phyloP scores from a whole-genome alignment of 176 grass and related monocot genomes.

The Hsuehochloa calcarea region DNA sequence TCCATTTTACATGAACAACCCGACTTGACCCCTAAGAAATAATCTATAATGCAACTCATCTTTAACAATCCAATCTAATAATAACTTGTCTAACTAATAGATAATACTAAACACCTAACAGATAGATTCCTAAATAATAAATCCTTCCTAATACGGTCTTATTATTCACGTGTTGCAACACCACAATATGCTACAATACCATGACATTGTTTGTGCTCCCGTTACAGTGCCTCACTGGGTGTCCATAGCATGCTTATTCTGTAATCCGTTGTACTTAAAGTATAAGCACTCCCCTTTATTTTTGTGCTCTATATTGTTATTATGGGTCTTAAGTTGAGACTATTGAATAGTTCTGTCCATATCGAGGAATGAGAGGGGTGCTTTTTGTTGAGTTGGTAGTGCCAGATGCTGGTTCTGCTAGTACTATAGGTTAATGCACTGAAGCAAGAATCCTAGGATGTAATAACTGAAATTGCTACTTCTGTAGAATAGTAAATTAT shows the following conservation, averaged over 20 bases:
- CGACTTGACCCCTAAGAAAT: too few species aligned
- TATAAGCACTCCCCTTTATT: neutral
- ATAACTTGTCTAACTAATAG: too few species aligned
- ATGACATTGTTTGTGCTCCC: too few species aligned
- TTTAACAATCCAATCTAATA: too few species aligned
- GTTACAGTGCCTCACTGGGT: too few species aligned
- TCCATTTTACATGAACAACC: too few species aligned
- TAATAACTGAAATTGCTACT: slow-evolving; percentile 18
- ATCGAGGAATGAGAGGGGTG: neutral
- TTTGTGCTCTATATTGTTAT: neutral
- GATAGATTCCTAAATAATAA: too few species aligned
- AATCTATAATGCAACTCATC: too few species aligned
- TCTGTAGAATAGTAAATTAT: neutral
- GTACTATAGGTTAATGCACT: neutral
- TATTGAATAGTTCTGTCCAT: neutral
- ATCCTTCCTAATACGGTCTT: too few species aligned
- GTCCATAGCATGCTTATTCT: neutral
- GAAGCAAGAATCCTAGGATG: neutral
- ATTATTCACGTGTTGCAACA: too few species aligned
- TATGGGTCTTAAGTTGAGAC: neutral
- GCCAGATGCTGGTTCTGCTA: slow-evolving; percentile 21
- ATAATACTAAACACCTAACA: too few species aligned
- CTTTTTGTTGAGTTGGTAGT: neutral
- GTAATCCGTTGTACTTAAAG: neutral
- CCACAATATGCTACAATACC: too few species aligned